Evolutionary conservation across 139 green algal genomes (phyloP).

Genomic region (Ulvella scutata): DNA sequence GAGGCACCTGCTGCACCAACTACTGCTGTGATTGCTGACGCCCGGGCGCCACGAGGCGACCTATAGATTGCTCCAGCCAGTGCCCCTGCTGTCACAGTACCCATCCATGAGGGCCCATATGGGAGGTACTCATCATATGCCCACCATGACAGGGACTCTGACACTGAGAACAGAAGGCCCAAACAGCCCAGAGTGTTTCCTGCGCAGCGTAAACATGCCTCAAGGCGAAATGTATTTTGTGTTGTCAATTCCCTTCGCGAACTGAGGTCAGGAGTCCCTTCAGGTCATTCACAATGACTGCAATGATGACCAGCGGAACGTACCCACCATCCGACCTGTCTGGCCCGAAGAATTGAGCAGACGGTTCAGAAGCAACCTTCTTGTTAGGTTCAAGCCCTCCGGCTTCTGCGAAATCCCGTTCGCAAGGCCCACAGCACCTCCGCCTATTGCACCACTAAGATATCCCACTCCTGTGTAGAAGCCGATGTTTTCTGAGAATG

Average conservation of each 20-base stretch:
- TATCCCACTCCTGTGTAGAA: slow-evolving; percentile 83
- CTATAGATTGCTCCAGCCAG: background rate
- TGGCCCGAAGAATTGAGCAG: background rate
- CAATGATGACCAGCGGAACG: background rate
- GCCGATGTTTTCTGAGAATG: slow-evolving; percentile 75
- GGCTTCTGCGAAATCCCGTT: background rate
- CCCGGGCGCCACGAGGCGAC: background rate
- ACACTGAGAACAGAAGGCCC: background rate
- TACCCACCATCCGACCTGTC: background rate
- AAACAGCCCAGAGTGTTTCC: background rate
- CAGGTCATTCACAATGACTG: too few species aligned
- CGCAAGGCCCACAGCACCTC: background rate
- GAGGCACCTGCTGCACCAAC: background rate
- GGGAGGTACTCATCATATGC: background rate
- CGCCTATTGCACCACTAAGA: slow-evolving; percentile 31
- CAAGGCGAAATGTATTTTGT: background rate
- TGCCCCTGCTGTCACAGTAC: background rate
- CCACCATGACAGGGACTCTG: background rate
- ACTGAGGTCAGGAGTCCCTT: background rate
- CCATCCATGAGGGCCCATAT: background rate
- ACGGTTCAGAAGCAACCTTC: background rate
- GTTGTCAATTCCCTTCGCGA: background rate
- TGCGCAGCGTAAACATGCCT: background rate
- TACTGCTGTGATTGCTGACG: background rate
- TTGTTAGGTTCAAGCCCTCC: background rate